phyloP scores from a whole-genome alignment of 2,329 filamentous ascomycete genomes.

The Diplocarpon mali region DNA sequence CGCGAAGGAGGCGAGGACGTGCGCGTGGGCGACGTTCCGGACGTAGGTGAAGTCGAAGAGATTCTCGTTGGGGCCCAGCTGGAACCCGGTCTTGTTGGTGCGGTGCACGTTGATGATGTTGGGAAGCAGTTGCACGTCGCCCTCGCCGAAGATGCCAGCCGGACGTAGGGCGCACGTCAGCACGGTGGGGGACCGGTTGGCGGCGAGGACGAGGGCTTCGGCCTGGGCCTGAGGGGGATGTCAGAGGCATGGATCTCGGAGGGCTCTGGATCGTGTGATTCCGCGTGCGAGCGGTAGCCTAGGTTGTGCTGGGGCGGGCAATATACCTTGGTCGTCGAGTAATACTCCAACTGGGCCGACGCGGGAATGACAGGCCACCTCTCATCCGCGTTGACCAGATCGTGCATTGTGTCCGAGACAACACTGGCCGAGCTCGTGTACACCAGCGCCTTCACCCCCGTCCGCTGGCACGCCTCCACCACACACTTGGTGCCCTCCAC shows the following conservation, averaged over 20 bases:
- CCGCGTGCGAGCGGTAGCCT: too few species aligned
- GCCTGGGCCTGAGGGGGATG: slow-evolving; percentile 48
- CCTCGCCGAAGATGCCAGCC: slow-evolving; percentile 83
- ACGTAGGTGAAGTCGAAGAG: slow-evolving; percentile 64
- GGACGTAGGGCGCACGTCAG: slow-evolving; percentile 75
- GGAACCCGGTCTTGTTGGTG: slow-evolving; percentile 59
- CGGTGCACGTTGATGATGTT: slow-evolving; percentile 63
- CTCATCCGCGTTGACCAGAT: slow-evolving; percentile 72
- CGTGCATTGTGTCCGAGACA: slow-evolving; percentile 67
- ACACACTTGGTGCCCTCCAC: slow-evolving; percentile 75
- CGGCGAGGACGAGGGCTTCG: slow-evolving; percentile 67
- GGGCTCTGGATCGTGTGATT: too few species aligned
- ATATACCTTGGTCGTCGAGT: slow-evolving; percentile 68
- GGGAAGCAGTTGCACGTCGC: slow-evolving; percentile 66
- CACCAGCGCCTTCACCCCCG: slow-evolving; percentile 69
- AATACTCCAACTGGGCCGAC: slow-evolving; percentile 63
- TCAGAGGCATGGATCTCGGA: too few species aligned
- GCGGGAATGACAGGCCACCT: slow-evolving; percentile 66
- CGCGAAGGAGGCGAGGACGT: slow-evolving; percentile 61
- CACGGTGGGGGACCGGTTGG: slow-evolving; percentile 54
- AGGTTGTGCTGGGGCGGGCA: too few species aligned
- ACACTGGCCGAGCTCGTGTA: slow-evolving; percentile 88
- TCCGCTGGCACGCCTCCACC: slow-evolving; percentile 58
- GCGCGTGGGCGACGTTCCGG: slow-evolving; percentile 61
- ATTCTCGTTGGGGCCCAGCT: slow-evolving; percentile 66